Conservation (phyloP, 139 green algal species). For the Picochlorum sp. region DNA sequence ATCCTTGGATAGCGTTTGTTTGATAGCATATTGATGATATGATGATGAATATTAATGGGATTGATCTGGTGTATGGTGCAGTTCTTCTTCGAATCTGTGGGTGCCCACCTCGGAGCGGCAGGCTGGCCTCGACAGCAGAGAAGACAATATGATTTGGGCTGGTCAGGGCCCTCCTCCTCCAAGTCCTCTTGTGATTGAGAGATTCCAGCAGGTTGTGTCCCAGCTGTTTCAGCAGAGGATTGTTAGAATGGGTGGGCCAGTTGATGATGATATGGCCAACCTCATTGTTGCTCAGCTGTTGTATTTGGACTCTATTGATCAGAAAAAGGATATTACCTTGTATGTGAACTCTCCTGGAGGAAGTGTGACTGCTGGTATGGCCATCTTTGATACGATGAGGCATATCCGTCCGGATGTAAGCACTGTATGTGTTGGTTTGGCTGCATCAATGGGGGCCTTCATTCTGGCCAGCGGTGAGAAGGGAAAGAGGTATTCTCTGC, state of each 20-base stretch:
- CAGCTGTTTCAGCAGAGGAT: conserved; percentile 98
- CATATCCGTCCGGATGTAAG: conserved; percentile 91
- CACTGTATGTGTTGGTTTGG: conserved; percentile 96
- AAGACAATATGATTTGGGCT: conserved; percentile 16
- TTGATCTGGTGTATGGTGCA: not conserved
- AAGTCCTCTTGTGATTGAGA: conserved; percentile 87
- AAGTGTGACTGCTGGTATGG: conserved; percentile 95
- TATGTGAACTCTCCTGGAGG: conserved; percentile 98
- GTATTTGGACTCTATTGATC: conserved; percentile 80
- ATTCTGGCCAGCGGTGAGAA: conserved; percentile 85
- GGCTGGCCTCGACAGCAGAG: not conserved
- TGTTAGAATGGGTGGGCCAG: conserved; percentile 86
- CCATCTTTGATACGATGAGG: conserved; percentile 99
- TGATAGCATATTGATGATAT: too few species aligned
- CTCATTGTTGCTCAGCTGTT: conserved; percentile 96
- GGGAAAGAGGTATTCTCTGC: conserved; percentile 93
- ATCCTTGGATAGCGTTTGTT: too few species aligned
- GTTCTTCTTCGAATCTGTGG: not conserved
- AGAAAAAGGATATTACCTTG: conserved; percentile 87
- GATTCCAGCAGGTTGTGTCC: conserved; percentile 92
- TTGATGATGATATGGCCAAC: conserved; percentile 99
- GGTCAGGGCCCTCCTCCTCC: conserved; percentile 62
- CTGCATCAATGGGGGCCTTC: conserved; percentile 98
- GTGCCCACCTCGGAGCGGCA: not conserved
- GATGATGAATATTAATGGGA: too few species aligned